Evolutionary conservation across 805 yeast species (phyloP).

Genomic region (Scheffersomyces stipitis): DNA sequence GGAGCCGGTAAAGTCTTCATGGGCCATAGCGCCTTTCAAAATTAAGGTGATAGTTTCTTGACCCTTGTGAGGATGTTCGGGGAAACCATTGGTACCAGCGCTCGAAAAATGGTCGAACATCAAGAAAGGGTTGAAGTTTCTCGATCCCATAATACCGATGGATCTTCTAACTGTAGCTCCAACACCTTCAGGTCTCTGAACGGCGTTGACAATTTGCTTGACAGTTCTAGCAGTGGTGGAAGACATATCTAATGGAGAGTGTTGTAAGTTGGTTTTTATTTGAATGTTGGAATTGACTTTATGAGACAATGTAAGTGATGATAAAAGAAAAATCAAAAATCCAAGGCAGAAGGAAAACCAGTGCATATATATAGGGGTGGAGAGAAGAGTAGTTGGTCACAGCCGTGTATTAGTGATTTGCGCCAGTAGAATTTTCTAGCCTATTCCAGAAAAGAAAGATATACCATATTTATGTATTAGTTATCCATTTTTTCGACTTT

Average conservation of each 20-base stretch:
- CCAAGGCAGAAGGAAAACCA: background rate
- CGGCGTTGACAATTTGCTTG: constrained; percentile 42
- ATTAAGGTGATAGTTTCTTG: constrained; percentile 77
- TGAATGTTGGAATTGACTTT: background rate
- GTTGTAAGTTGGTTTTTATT: constrained; percentile 2
- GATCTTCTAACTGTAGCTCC: constrained; percentile 87
- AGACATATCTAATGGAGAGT: constrained; percentile 1
- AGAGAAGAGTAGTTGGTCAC: background rate
- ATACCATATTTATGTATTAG: background rate
- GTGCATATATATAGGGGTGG: constrained; percentile 4
- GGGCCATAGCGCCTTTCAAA: constrained; percentile 66
- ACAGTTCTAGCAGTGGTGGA: constrained; percentile 25
- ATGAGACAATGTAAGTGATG: background rate
- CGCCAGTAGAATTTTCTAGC: background rate
- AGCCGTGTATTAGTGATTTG: background rate
- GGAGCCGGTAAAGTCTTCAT: constrained; percentile 87
- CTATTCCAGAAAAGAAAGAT: background rate
- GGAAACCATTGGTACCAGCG: constrained; percentile 69
- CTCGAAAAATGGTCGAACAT: constrained; percentile 78
- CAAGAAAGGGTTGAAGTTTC: constrained; percentile 79
- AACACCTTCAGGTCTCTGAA: constrained; percentile 79
- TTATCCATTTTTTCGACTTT: background rate
- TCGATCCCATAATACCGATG: constrained; percentile 64
- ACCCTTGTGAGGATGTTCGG: constrained; percentile 82
- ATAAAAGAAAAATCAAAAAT: background rate